phyloP scores from a whole-genome alignment of 345 rosid species.

The Citrus maxima region DNA sequence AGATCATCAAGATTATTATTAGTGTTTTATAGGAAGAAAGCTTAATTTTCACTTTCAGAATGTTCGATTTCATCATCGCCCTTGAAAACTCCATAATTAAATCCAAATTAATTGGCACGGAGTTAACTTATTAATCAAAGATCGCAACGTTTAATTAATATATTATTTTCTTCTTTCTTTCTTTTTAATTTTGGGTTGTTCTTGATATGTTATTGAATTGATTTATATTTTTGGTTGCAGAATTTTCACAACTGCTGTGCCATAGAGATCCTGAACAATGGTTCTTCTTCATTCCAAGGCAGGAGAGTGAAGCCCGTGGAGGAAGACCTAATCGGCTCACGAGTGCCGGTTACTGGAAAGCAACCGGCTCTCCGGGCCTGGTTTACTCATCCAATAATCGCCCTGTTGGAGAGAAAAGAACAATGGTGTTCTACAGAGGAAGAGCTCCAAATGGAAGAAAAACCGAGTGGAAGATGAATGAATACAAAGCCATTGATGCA shows the following conservation, averaged over 20 bases:
- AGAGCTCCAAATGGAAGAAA: conserved; percentile 43
- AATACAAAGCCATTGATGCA: conserved; percentile 31
- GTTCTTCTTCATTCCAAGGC: conserved; percentile 49
- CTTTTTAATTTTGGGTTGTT: neutral
- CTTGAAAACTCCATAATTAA: no score
- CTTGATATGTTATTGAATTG: neutral
- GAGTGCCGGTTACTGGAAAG: conserved; percentile 43
- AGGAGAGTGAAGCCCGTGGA: conserved; percentile 37
- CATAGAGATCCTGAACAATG: conserved; percentile 41
- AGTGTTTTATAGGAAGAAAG: no score
- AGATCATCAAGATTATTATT: neutral
- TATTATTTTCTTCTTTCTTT: neutral
- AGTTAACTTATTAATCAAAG: no score
- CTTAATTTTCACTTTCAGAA: no score
- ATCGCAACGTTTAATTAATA: neutral
- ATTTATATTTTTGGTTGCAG: conserved; percentile 11
- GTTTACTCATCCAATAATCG: conserved; percentile 32
- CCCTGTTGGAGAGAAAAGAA: conserved; percentile 35
- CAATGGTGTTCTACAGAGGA: conserved; percentile 49
- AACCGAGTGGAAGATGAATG: conserved; percentile 55
- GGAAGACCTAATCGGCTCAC: conserved; percentile 45
- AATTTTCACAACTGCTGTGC: conserved; percentile 26
- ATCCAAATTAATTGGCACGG: no score
- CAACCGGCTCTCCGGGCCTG: conserved; percentile 37
- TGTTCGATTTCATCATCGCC: no score